phyloP scores from a whole-genome alignment of 495 filamentous ascomycete genomes.

The Letharia columbiana region DNA sequence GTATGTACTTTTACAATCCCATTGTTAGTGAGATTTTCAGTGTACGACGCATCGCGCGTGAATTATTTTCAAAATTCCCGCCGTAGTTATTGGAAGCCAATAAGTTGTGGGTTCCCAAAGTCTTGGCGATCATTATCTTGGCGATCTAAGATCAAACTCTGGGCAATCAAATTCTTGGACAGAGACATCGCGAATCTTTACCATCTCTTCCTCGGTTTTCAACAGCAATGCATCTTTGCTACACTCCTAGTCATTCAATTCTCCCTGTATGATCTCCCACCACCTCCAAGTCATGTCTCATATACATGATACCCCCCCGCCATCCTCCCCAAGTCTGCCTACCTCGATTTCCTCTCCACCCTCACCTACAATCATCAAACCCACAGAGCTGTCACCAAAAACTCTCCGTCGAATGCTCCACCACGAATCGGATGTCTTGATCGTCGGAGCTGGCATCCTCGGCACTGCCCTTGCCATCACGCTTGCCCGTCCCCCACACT shows the following conservation, averaged over 20 bases:
- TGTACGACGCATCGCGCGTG: no score
- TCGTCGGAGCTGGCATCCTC: conserved; percentile 84
- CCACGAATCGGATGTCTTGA: conserved; percentile 67
- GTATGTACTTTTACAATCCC: no score
- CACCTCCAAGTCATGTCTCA: conserved; percentile 10
- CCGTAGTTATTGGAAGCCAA: no score
- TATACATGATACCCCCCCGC: conserved; percentile 11
- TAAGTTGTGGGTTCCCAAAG: no score
- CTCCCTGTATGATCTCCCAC: background rate
- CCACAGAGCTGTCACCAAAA: conserved; percentile 18
- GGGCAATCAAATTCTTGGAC: background rate
- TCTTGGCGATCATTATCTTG: background rate
- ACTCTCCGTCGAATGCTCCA: conserved; percentile 40
- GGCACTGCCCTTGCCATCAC: conserved; percentile 85
- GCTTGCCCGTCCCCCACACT: conserved; percentile 70
- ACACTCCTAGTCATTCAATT: background rate
- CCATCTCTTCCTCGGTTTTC: background rate
- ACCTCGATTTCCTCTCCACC: conserved; percentile 17
- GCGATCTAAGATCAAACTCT: no score
- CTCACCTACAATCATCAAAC: conserved; percentile 11
- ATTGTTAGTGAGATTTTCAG: no score
- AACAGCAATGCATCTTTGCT: background rate
- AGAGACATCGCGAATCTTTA: background rate
- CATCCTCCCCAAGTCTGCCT: conserved; percentile 26
- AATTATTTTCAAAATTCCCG: no score